A percentile compares a stretch with the other conserved stretches of the same genome.
phyloP scores from a whole-genome alignment of 805 yeast genomes.

The Hyphopichia homilentoma region DNA sequence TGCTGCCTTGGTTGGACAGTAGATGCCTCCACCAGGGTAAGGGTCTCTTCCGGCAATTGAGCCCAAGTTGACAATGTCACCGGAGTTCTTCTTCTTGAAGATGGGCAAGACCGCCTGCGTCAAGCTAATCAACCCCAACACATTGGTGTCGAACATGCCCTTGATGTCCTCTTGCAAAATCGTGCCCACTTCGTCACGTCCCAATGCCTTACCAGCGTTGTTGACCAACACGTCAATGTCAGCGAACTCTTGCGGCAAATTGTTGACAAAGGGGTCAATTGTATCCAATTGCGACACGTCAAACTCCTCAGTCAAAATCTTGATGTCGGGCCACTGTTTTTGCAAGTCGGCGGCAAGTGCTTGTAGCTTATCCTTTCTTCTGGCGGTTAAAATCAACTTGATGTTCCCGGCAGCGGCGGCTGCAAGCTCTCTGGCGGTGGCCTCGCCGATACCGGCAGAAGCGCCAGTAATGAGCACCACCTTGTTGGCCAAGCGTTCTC shows the following conservation, averaged over 20 bases:
- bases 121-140: slow-evolving; percentile 75
- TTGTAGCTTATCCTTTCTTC: slow-evolving; percentile 63
- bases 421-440: slow-evolving; percentile 86
- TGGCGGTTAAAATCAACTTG: slow-evolving; percentile 71
- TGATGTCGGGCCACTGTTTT: slow-evolving; percentile 44
- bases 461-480: slow-evolving; percentile 92
- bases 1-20: slow-evolving; percentile 74
- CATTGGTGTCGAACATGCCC: slow-evolving; percentile 83
- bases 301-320: slow-evolving; percentile 56
- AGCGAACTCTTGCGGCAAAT: slow-evolving; percentile 56
- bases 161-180: slow-evolving; percentile 61
- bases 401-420: slow-evolving; percentile 67
- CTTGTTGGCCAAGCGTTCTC: slow-evolving; percentile 76
- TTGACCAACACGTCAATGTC: slow-evolving; percentile 66
- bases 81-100: slow-evolving; percentile 64
- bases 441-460: slow-evolving; percentile 91
- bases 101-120: slow-evolving; percentile 77
- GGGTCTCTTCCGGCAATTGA: slow-evolving; percentile 79
- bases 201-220: slow-evolving; percentile 80
- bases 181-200: slow-evolving; percentile 71
- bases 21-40: slow-evolving; percentile 75
- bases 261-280: slow-evolving; percentile 46
- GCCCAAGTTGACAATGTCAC: slow-evolving; percentile 73
- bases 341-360: slow-evolving; percentile 46
- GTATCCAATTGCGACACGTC: slow-evolving; percentile 41